phyloP scores from a whole-genome alignment of 73 alveolate genomes.

The Breviolum minutum region DNA sequence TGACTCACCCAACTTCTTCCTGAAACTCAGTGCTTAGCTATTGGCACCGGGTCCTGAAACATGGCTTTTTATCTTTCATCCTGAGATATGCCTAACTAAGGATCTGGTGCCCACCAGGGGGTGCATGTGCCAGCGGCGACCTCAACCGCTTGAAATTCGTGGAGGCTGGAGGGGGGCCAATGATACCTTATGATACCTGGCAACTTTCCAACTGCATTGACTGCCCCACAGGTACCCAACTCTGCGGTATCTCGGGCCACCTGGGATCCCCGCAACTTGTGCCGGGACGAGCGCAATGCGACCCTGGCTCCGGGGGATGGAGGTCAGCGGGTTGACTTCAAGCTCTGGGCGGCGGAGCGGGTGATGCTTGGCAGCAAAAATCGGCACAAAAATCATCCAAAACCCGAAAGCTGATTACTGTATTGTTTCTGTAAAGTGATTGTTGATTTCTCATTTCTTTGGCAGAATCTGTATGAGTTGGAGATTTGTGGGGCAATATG shows the following conservation, averaged over 20 bases:
- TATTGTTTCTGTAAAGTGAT: no score
- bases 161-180: neutral
- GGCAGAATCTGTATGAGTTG: no score
- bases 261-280: conserved; percentile 12
- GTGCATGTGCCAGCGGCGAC: conserved; percentile 2
- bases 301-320: neutral
- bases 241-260: neutral
- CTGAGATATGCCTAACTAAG: neutral
- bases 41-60: no score
- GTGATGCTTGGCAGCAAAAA: neutral
- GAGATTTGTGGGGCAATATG: neutral
- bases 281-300: neutral
- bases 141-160: conserved; percentile 22
- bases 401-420: no score
- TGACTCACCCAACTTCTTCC: no score
- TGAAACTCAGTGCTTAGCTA: neutral
- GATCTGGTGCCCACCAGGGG: conserved; percentile 64
- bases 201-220: neutral
- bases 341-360: neutral
- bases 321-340: conserved; percentile 36
- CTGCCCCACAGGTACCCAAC: neutral
- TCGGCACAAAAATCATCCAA: neutral
- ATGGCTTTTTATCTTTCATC: no score
- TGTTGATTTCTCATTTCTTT: no score
- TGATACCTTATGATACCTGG: neutral